Conservation (phyloP, 2,329 filamentous ascomycete genomes). For the Curvularia lunata region DNA sequence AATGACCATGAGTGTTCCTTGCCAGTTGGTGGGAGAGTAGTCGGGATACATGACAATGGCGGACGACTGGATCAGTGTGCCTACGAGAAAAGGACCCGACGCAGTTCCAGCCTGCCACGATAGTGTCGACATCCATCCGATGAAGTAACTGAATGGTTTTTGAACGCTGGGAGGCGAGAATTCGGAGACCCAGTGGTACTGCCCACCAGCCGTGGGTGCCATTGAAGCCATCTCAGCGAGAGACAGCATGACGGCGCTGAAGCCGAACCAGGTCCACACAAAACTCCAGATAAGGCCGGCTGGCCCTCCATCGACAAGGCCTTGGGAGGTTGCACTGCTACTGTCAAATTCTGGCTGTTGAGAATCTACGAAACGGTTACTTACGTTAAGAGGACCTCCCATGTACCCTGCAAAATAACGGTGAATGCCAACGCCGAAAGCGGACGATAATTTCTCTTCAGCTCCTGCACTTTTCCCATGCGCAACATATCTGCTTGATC, state of each 20-base stretch:
- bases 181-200: constrained; percentile 47
- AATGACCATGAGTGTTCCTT: constrained; percentile 58
- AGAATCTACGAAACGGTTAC: not conserved
- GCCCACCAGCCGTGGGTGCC: constrained; percentile 45
- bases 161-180: constrained; percentile 40
- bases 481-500: constrained; percentile 42
- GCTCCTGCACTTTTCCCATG: constrained; percentile 45
- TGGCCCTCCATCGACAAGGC: constrained; percentile 41
- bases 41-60: constrained; percentile 52
- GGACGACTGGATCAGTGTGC: constrained; percentile 55
- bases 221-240: constrained; percentile 47
- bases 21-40: constrained; percentile 55
- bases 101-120: constrained; percentile 60
- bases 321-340: constrained; percentile 36
- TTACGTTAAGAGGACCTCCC: constrained; percentile 44
- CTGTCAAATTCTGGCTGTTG: constrained; percentile 5
- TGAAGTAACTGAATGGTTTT: constrained; percentile 37
- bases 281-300: constrained; percentile 46
- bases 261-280: constrained; percentile 45
- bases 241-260: constrained; percentile 41
- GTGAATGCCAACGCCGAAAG: constrained; percentile 43
- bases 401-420: constrained; percentile 43
- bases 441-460: constrained; percentile 45
- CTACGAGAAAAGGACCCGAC: constrained; percentile 56
- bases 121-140: constrained; percentile 58